Evolutionary conservation across 2,329 filamentous ascomycete species (phyloP).

Genomic region (Balansia obtecta): DNA sequence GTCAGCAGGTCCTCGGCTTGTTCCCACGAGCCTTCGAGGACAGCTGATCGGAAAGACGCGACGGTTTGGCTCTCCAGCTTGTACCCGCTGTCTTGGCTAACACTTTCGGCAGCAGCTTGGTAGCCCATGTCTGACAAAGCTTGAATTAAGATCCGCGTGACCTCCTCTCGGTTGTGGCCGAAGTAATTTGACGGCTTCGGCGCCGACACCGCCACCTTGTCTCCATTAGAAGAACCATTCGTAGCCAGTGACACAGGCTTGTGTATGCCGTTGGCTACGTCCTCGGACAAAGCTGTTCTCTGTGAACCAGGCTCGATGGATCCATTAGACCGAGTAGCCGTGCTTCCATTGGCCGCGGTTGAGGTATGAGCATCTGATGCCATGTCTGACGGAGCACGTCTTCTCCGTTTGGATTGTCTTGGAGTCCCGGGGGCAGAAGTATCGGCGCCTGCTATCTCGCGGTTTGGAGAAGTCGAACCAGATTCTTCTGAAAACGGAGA

Average conservation of each 20-base stretch:
- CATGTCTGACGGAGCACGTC: constrained; percentile 46
- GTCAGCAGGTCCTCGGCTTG: constrained; percentile 76
- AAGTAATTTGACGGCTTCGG: constrained; percentile 41
- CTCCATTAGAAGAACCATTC: constrained; percentile 40
- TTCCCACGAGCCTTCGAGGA: constrained; percentile 69
- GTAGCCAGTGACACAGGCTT: constrained; percentile 29
- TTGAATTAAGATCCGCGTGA: constrained; percentile 86
- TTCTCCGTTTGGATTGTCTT: constrained; percentile 36
- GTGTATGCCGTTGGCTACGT: constrained; percentile 33
- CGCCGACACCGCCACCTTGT: constrained; percentile 11
- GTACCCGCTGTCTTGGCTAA: constrained; percentile 74
- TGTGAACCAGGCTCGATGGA: constrained; percentile 23
- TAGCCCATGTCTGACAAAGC: constrained; percentile 84
- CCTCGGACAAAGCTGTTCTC: constrained; percentile 12
- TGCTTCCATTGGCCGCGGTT: constrained; percentile 44
- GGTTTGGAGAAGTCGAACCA: constrained; percentile 13
- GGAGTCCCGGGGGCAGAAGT: constrained; percentile 8
- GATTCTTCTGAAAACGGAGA: constrained; percentile 21
- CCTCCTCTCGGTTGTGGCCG: constrained; percentile 84
- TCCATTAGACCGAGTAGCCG: constrained; percentile 25
- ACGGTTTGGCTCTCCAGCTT: constrained; percentile 79
- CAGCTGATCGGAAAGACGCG: constrained; percentile 69
- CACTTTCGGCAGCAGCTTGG: constrained; percentile 55
- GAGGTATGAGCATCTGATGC: constrained; percentile 42
- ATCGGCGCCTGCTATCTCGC: constrained; percentile 9